Percentiles rank a stretch among this genome's conserved stretches.
phyloP scores from a whole-genome alignment of 345 rosid genomes.

The Sonneratia caseolaris region DNA sequence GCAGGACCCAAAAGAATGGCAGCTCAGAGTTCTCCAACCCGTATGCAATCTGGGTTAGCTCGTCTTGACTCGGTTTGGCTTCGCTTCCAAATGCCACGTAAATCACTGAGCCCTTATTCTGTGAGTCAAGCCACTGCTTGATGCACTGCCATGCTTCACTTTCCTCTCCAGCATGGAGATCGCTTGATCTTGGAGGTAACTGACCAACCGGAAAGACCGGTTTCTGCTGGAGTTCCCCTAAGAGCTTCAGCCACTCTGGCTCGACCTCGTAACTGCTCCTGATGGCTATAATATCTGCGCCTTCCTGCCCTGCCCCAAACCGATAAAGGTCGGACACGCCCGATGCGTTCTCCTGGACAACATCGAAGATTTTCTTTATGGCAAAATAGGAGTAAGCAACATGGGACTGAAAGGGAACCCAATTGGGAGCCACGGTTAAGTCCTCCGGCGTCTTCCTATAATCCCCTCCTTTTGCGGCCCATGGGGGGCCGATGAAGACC shows the following conservation, averaged over 20 bases:
- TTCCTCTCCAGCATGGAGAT: neutral
- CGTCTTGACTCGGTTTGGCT: conserved; percentile 9
- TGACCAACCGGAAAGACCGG: conserved; percentile 40
- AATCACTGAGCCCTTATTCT: neutral
- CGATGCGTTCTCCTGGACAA: conserved; percentile 9
- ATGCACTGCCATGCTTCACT: conserved; percentile 19
- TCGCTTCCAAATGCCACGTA: conserved; percentile 17
- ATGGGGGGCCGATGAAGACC: conserved; percentile 7
- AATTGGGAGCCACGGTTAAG: conserved; percentile 19
- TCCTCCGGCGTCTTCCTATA: conserved; percentile 15
- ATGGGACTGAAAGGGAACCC: conserved; percentile 30
- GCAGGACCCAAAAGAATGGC: conserved; percentile 19
- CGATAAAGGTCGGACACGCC: conserved; percentile 21
- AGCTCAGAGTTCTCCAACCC: conserved; percentile 16
- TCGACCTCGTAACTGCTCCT: conserved; percentile 48
- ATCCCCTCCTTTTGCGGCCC: neutral
- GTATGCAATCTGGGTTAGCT: conserved; percentile 13
- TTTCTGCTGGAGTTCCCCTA: conserved; percentile 19
- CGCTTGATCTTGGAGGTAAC: conserved; percentile 19
- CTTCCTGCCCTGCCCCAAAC: conserved; percentile 1
- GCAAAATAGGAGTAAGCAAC: conserved; percentile 22
- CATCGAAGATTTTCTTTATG: conserved; percentile 12
- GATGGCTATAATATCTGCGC: conserved; percentile 23
- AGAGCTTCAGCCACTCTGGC: conserved; percentile 30
- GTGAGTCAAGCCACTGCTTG: conserved; percentile 13